Conservation (phyloP, 1,284 basidiomycete genomes). For the Boletellus deceptivus region DNA sequence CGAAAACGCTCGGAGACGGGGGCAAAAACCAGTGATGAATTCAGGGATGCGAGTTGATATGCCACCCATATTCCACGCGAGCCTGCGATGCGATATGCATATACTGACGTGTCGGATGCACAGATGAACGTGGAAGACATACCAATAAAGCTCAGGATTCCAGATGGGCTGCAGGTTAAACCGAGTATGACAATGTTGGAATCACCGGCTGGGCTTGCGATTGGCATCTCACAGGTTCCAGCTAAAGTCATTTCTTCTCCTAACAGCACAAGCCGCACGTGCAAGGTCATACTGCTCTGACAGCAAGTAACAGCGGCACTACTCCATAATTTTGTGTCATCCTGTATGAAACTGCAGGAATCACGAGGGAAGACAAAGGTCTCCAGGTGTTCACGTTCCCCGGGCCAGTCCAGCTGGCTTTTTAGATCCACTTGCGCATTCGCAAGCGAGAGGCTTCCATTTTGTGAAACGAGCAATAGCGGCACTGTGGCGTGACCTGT, state of each 20-base stretch:
- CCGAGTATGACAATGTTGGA: slow-evolving; percentile 3
- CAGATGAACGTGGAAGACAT: slow-evolving; percentile 6
- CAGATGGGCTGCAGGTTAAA: slow-evolving; percentile 28
- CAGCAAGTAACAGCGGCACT: slow-evolving; percentile 23
- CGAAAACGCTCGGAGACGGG: slow-evolving; percentile 39
- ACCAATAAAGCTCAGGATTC: slow-evolving; percentile 32
- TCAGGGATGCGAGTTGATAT: slow-evolving; percentile 40
- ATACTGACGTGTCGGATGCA: background rate
- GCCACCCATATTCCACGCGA: slow-evolving; percentile 29
- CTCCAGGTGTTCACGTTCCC: slow-evolving; percentile 36
- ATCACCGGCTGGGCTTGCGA: slow-evolving; percentile 6
- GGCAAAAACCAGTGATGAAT: slow-evolving; percentile 27
- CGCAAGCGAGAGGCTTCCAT: slow-evolving; percentile 46
- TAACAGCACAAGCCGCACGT: slow-evolving; percentile 21
- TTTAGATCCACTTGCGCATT: slow-evolving; percentile 44
- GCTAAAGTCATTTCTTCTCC: slow-evolving; percentile 18
- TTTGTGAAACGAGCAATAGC: slow-evolving; percentile 46
- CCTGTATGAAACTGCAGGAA: slow-evolving; percentile 45
- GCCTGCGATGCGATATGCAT: slow-evolving; percentile 21
- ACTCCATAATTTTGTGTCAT: slow-evolving; percentile 3
- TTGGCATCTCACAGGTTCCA: slow-evolving; percentile 24
- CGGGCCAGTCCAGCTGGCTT: slow-evolving; percentile 32
- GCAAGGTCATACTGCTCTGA: slow-evolving; percentile 8
- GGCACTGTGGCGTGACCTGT: slow-evolving; percentile 42
- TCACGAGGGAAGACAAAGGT: slow-evolving; percentile 46